Evolutionary conservation across 768 basidiomycete species (phyloP), one percentile per base, ranked within the genome.

Genomic region (Nevesoporus exiguus): DNA sequence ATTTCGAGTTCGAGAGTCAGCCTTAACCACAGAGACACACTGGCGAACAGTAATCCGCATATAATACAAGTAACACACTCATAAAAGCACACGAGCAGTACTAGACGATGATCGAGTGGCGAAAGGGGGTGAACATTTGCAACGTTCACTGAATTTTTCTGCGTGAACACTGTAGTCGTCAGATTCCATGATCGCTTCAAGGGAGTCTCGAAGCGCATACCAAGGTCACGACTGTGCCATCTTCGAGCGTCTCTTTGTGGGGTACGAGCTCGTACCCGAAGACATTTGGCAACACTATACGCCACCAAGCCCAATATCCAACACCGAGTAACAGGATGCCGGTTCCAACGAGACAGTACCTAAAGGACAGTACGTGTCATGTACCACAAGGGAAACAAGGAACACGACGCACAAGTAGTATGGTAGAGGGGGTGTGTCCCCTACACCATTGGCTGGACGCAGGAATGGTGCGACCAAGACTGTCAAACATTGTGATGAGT

Each of bases 361-460:
- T 79, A 27, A n/a, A n/a, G n/a, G n/a, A n/a, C n/a, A n/a, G n/a
- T n/a, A n/a, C n/a, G 48, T 17, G 37, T 45, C 19, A 39, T 21
- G 50, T 42, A 3, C 10, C 29, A 9, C 21, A 19, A 14, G 21
- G 6, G 3, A 3, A 29, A 29, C 8, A 25, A 83, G 66, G 11
- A 13, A 11, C 41, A 8, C n/a, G 15, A 55, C 58, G 14, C 53
- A 77, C 75, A 84, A 58, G 60, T 82, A 84, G 56, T 83, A 84
- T 1, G 83, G 81, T n/a, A 84, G 63, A 11, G 83, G 80, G 10
- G 81, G 81, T 1, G 82, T 83, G 58, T 85, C 82, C 14, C 83
- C 83, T 0, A 80, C 74, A 8, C 76, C 74, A 54, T 80, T 79
- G 0, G 80, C 71, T 5, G 83, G 83, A 21, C 61, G 76, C 1